phyloP scores from a whole-genome alignment of 176 grass and related monocot genomes.

The Eragrostis curvula region DNA sequence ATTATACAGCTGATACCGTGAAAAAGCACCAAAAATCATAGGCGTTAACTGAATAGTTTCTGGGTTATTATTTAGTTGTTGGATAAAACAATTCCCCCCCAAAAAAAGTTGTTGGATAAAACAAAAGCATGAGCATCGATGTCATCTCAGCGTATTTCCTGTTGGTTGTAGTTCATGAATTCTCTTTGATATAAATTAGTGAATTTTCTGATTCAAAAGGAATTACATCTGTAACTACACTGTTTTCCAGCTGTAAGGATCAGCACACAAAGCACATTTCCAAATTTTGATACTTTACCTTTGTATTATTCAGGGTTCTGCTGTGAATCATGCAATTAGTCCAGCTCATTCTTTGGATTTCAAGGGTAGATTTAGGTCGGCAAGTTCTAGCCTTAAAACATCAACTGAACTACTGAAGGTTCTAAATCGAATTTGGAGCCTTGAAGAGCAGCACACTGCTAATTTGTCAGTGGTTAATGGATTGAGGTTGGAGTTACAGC shows the following conservation, averaged over 20 bases:
- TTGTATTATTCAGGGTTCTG: conserved; percentile 56
- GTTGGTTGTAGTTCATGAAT: background rate
- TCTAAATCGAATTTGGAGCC: conserved; percentile 87
- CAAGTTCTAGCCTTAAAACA: conserved; percentile 60
- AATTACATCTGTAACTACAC: conserved; percentile 19
- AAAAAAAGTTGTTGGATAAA: too few species aligned
- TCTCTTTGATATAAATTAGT: background rate
- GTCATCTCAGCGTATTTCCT: background rate
- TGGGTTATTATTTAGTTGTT: conserved; percentile 1
- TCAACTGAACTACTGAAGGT: conserved; percentile 88
- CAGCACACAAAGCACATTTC: background rate
- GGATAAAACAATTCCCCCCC: conserved; percentile 9
- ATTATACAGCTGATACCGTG: background rate
- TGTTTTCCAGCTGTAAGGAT: conserved; percentile 16
- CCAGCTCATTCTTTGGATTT: conserved; percentile 58
- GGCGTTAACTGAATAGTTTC: background rate
- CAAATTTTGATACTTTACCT: conserved; percentile 5
- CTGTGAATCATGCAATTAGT: conserved; percentile 49
- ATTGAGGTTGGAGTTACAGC: conserved; percentile 68
- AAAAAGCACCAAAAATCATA: background rate
- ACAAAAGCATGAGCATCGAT: background rate
- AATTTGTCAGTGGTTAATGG: conserved; percentile 60
- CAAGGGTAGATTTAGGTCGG: conserved; percentile 54
- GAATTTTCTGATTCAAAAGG: background rate
- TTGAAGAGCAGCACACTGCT: conserved; percentile 81